Evolutionary conservation across 495 filamentous ascomycete species (phyloP), one percentile per base, ranked within the genome.

Genomic region (Aspergillus baeticus): DNA sequence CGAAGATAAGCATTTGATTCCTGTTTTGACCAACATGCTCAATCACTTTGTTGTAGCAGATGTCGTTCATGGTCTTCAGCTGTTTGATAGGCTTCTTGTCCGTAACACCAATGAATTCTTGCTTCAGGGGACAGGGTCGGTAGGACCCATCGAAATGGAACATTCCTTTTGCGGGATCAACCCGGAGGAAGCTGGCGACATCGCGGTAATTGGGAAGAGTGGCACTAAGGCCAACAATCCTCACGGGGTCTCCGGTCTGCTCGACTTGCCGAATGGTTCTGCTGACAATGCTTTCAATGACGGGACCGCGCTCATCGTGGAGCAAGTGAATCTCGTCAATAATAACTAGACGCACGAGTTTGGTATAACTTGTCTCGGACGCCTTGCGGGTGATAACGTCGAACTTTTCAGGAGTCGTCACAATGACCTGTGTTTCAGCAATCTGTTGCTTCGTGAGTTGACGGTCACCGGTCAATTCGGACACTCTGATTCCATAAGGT

Each of bases 31-130:
- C 93, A 21, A 97, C 94, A 64, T 98, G 94, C 69, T 99, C 94
- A 57, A 99, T 82, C 17, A 98, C 92, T 68, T 99, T 99, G 42
- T 86, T 95, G 69, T 99, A 98, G 47, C 90, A 96, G 35, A 99
- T 91, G 63, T 99, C 94, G 58, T 99, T 99, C 94, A 99, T 99
- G 0, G 88, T 95, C 81, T 97, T 96, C 45, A 99, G 78, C 73
- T 99, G 94, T 74, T 97, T 99, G 76, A 98, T 99, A 15, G 94
- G 89, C 63, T 99, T 99, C 73, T 92, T 95, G 57, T 99, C 94
- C 0, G 91, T 96, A 31, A 99, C 87, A 48, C 95, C 94, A 66
- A 99, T 93, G 71, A 97, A 99, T 70, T 99, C 94, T 65, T 99
- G 94, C 60, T 86, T 88, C 55, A 99, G 68, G 2, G 94, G 94